Conservation (phyloP, 768 basidiomycete species). For the Ramaria rubella region DNA sequence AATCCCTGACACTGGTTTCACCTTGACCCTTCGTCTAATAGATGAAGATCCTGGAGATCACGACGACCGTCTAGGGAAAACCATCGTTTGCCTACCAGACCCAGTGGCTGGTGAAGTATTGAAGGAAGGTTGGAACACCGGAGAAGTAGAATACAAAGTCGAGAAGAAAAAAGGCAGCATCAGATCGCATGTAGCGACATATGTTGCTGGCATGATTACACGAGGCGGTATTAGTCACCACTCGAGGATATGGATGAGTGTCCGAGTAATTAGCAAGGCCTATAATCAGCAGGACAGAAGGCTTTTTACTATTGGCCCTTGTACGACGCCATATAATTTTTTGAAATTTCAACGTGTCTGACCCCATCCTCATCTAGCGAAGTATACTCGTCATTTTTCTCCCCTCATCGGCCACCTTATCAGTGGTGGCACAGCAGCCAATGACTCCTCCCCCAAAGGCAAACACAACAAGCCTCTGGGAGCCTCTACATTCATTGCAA, state of each 20-base stretch:
- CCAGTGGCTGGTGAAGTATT: not conserved
- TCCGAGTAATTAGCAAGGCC: slow-evolving; percentile 29
- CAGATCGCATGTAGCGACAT: slow-evolving; percentile 23
- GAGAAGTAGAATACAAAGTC: slow-evolving; percentile 25
- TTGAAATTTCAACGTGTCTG: not conserved
- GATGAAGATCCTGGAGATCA: slow-evolving; percentile 23
- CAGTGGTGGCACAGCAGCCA: slow-evolving; percentile 14
- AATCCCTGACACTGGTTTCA: slow-evolving; percentile 21
- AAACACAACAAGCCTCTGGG: slow-evolving; percentile 14
- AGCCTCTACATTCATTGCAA: slow-evolving; percentile 36
- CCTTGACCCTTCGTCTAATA: slow-evolving; percentile 15
- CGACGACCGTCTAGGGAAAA: slow-evolving; percentile 24
- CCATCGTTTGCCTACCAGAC: not conserved
- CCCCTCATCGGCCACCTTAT: slow-evolving; percentile 35
- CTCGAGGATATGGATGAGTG: slow-evolving; percentile 21
- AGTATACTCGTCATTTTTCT: slow-evolving; percentile 33
- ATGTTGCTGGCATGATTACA: slow-evolving; percentile 21
- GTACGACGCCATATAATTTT: slow-evolving; percentile 19
- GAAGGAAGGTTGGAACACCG: not conserved
- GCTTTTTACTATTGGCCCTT: slow-evolving; percentile 36
- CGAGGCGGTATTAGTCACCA: slow-evolving; percentile 23
- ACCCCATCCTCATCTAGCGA: slow-evolving; percentile 18
- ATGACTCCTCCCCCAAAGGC: slow-evolving; percentile 14
- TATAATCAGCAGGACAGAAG: slow-evolving; percentile 24
- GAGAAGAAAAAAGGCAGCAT: slow-evolving; percentile 27